Evolutionary conservation across 1,284 basidiomycete genomes (phyloP).

Genomic region (Rhodotorula glutinis): DNA sequence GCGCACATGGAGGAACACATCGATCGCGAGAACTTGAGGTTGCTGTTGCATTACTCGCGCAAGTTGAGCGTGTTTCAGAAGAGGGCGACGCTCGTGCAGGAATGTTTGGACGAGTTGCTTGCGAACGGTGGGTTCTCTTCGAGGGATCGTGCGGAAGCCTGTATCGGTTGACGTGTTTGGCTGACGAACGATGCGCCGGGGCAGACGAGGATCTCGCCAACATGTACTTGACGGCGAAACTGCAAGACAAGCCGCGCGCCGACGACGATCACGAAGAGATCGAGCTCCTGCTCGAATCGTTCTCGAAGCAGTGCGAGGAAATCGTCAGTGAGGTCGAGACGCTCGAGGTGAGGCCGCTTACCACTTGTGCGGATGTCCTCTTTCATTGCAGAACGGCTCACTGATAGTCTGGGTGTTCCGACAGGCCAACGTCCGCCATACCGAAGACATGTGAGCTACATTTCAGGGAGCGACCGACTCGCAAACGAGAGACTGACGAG

Average conservation of each 20-base stretch:
- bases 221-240: constrained; percentile 85
- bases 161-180: too few relatives aligned
- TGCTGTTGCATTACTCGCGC: constrained; percentile 82
- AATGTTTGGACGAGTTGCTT: constrained; percentile 82
- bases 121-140: constrained; percentile 76
- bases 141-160: too few relatives aligned
- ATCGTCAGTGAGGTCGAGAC: constrained; percentile 88
- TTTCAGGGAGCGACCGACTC: not conserved
- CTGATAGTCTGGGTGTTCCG: too few relatives aligned
- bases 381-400: not conserved
- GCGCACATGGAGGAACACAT: constrained; percentile 89
- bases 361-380: not conserved
- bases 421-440: constrained; percentile 16
- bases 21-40: constrained; percentile 81
- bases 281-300: constrained; percentile 87
- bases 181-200: too few relatives aligned
- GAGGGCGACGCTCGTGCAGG: constrained; percentile 79
- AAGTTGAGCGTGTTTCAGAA: constrained; percentile 82
- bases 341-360: constrained; percentile 66
- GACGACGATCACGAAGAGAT: constrained; percentile 84
- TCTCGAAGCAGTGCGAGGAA: constrained; percentile 93
- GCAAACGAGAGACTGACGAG: too few relatives aligned
- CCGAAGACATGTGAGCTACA: constrained; percentile 1
- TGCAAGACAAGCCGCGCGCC: constrained; percentile 58
- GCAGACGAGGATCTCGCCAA: constrained; percentile 86